Evolutionary conservation across 2,329 filamentous ascomycete genomes (phyloP).

Genomic region (Talaromyces sp.): DNA sequence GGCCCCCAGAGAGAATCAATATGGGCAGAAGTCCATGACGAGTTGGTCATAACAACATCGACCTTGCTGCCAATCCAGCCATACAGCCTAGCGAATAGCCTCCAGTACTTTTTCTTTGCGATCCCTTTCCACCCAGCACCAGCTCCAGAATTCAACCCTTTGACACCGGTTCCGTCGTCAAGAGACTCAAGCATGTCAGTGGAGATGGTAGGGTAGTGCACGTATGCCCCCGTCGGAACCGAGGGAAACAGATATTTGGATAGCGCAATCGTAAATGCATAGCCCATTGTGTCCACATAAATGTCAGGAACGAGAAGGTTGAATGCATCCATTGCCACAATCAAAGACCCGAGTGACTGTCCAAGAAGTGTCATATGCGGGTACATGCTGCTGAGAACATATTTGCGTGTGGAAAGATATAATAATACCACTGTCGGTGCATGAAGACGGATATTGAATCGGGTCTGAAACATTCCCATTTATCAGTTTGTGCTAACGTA

Average conservation of each 20-base stretch:
- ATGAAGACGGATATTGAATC: slow-evolving; percentile 90
- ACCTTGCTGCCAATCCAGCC: slow-evolving; percentile 74
- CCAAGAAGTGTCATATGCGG: slow-evolving; percentile 88
- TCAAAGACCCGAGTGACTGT: slow-evolving; percentile 83
- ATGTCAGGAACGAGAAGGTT: slow-evolving; percentile 86
- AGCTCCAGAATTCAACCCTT: slow-evolving; percentile 77
- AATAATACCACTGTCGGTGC: slow-evolving; percentile 78
- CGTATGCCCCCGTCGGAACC: slow-evolving; percentile 85
- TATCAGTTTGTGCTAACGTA: background rate
- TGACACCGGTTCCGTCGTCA: slow-evolving; percentile 57
- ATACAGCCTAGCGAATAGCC: slow-evolving; percentile 76
- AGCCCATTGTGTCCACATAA: slow-evolving; percentile 97
- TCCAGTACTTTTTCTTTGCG: slow-evolving; percentile 80
- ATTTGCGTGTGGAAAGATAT: slow-evolving; percentile 82
- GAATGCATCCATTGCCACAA: slow-evolving; percentile 89
- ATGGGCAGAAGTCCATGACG: slow-evolving; percentile 84
- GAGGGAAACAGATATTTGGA: slow-evolving; percentile 73
- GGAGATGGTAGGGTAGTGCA: slow-evolving; percentile 97
- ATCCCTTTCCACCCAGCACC: slow-evolving; percentile 66
- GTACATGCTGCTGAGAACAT: slow-evolving; percentile 81
- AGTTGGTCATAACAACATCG: slow-evolving; percentile 97
- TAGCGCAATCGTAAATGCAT: slow-evolving; percentile 81
- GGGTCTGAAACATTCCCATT: slow-evolving; percentile 47
- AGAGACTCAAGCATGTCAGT: slow-evolving; percentile 93
- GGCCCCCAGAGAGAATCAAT: slow-evolving; percentile 74